Conservation (phyloP, 2,329 filamentous ascomycete species). For the Blastomyces parvus region DNA sequence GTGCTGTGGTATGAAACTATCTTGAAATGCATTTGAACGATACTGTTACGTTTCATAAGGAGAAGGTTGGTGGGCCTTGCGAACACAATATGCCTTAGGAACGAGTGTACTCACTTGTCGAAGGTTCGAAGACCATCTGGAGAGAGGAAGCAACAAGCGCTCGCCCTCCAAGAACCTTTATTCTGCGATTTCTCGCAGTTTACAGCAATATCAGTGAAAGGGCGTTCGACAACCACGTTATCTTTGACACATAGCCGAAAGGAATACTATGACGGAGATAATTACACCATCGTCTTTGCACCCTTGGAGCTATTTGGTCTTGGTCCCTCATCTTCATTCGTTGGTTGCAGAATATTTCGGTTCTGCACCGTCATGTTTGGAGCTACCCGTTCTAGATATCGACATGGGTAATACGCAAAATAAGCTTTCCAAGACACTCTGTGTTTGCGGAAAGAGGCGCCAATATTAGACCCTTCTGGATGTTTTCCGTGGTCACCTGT, state of each 20-base stretch:
- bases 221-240: not conserved
- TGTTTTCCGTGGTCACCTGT: not conserved
- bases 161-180: not conserved
- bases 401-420: not conserved
- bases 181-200: not conserved
- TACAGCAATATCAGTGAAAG: not conserved
- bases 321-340: not conserved
- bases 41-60: not conserved
- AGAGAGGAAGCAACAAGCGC: not conserved
- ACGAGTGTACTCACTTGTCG: not conserved
- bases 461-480: not conserved
- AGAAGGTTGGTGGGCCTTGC: not conserved
- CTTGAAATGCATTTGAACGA: not conserved
- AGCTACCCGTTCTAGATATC: not conserved
- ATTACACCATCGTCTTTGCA: not conserved
- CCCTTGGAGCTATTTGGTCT: not conserved
- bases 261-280: not conserved
- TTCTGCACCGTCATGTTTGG: not conserved
- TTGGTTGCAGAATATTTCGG: not conserved
- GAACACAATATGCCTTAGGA: not conserved
- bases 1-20: not conserved
- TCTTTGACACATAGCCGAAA: not conserved
- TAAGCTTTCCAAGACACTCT: not conserved
- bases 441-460: not conserved
- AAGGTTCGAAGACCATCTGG: not conserved